Percentiles rank a stretch among this genome's conserved stretches.
These are phyloP conservation scores for Phytophthora crassamura DNA, from an alignment of 352 stramenopile genomes.

Conservation along the genomic window DNA sequence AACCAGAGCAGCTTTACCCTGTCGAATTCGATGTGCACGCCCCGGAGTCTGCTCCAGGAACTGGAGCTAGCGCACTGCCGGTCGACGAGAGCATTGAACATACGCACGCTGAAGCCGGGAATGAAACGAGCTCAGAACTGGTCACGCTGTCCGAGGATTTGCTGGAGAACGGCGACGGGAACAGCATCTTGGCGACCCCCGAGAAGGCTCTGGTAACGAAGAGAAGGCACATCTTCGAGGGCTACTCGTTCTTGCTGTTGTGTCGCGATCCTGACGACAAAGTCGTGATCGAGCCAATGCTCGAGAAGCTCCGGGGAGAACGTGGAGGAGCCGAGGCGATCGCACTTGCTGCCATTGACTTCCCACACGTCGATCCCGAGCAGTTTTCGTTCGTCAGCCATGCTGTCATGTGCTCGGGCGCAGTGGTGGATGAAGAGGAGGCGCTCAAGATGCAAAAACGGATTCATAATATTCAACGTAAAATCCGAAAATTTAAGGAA, in stretches of 20 bases:
- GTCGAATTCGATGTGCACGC: constrained; percentile 57
- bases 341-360: constrained; percentile 55
- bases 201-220: constrained; percentile 9
- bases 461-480: constrained; percentile 37
- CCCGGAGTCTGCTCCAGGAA: not conserved
- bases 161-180: constrained; percentile 19
- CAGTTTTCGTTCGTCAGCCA: constrained; percentile 78
- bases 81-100: constrained; percentile 1
- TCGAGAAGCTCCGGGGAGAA: constrained; percentile 45
- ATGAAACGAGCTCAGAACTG: constrained; percentile 8
- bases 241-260: constrained; percentile 66
- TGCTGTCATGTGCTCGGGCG: constrained; percentile 67
- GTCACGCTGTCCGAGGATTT: constrained; percentile 28
- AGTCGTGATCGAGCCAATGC: constrained; percentile 43
- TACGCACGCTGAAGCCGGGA: constrained; percentile 1
- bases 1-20: constrained; percentile 72
- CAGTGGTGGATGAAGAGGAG: constrained; percentile 38
- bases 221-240: constrained; percentile 41
- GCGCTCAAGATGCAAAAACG: constrained; percentile 37
- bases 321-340: constrained; percentile 47
- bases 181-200: constrained; percentile 14
- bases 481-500: not conserved
- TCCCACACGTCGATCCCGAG: constrained; percentile 50
- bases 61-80: not conserved
- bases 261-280: constrained; percentile 58